Conservation (phyloP, 768 basidiomycete species). For the Strobilomyces dryophilus region DNA sequence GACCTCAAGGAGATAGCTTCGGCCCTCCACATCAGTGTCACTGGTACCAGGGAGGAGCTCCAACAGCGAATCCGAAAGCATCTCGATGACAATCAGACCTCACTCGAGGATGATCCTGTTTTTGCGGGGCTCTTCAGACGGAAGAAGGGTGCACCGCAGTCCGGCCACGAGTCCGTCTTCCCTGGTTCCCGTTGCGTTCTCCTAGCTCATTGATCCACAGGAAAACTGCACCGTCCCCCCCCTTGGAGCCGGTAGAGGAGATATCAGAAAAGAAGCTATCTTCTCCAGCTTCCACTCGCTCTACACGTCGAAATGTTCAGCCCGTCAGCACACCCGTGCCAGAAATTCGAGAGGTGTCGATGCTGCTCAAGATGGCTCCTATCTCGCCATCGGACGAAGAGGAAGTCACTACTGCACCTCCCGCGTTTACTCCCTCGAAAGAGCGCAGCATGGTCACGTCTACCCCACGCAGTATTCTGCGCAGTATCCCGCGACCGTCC, state of each 20-base stretch:
- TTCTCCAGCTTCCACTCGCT: slow-evolving; percentile 19
- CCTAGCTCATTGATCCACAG: slow-evolving; percentile 1
- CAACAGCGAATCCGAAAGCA: slow-evolving; percentile 59
- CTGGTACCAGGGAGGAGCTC: slow-evolving; percentile 62
- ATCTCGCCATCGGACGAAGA: slow-evolving; percentile 32
- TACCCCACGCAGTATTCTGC: slow-evolving; percentile 27
- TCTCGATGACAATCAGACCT: slow-evolving; percentile 50
- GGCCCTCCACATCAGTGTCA: slow-evolving; percentile 47
- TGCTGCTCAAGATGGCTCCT: slow-evolving; percentile 44
- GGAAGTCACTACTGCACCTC: background rate
- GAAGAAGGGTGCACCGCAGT: slow-evolving; percentile 32
- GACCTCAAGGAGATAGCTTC: slow-evolving; percentile 60
- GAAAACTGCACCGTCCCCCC: slow-evolving; percentile 18
- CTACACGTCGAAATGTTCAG: slow-evolving; percentile 18
- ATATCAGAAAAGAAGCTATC: slow-evolving; percentile 11
- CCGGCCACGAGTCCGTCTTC: slow-evolving; percentile 11
- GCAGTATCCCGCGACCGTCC: slow-evolving; percentile 18
- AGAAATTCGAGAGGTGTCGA: slow-evolving; percentile 49
- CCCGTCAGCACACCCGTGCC: slow-evolving; percentile 46
- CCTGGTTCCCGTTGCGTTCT: background rate
- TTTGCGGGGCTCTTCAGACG: slow-evolving; percentile 54
- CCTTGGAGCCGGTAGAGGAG: slow-evolving; percentile 10
- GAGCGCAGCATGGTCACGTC: slow-evolving; percentile 19
- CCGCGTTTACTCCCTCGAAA: slow-evolving; percentile 15
- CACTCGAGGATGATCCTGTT: slow-evolving; percentile 51